Percentiles rank a stretch among this genome's conserved stretches.
Evolutionary conservation across 73 alveolate species (phyloP).

Genomic region (Stentor roeselii): DNA sequence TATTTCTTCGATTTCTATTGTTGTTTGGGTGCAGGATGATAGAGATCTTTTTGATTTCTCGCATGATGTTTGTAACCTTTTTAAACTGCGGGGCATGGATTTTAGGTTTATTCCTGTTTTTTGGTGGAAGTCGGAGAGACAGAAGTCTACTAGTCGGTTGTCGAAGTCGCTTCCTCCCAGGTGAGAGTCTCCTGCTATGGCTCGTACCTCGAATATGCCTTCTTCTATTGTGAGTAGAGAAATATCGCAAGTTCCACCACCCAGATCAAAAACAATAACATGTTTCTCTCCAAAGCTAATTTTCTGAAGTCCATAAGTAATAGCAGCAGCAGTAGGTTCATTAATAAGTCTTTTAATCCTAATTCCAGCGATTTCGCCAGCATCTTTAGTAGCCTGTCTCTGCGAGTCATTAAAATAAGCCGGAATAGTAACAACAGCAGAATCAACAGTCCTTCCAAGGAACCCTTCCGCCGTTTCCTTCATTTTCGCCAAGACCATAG

Average conservation of each 20-base stretch:
- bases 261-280: constrained; percentile 87
- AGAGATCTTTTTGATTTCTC: constrained; percentile 96
- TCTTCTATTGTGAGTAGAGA: constrained; percentile 82
- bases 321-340: constrained; percentile 99
- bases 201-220: constrained; percentile 96
- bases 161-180: constrained; percentile 98
- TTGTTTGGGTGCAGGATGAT: constrained; percentile 79
- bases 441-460: constrained; percentile 68
- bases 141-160: constrained; percentile 53
- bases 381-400: constrained; percentile 96
- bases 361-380: constrained; percentile 88
- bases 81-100: constrained; percentile 63
- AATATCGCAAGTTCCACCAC: constrained; percentile 93
- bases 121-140: constrained; percentile 75
- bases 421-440: constrained; percentile 91
- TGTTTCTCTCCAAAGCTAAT: constrained; percentile 83
- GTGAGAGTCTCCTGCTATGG: constrained; percentile 95
- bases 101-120: constrained; percentile 74
- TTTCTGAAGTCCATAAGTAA: constrained; percentile 91
- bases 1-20: constrained; percentile 84
- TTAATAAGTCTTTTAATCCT: constrained; percentile 94
- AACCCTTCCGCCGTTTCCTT: constrained; percentile 80
- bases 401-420: constrained; percentile 92
- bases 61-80: constrained; percentile 88
- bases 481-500: constrained; percentile 67